Evolutionary conservation across 2,329 filamentous ascomycete species (phyloP).

Genomic region (Diaporthe sp.): DNA sequence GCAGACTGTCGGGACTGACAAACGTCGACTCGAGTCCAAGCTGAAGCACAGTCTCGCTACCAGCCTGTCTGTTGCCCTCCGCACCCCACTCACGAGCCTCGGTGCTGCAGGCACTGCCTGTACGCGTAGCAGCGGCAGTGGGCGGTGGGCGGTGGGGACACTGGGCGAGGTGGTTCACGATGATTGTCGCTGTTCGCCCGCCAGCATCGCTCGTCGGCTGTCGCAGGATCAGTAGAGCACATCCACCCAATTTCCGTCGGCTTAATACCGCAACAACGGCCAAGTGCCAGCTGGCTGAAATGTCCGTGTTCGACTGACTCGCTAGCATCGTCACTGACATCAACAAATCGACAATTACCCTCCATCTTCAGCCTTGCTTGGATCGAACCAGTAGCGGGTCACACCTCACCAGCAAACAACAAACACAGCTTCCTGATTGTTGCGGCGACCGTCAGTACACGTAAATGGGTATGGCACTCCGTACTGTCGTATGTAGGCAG

Average conservation of each 20-base stretch:
- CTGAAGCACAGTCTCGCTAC: constrained; percentile 8
- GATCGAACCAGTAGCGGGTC: neutral
- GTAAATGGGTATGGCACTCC: too few species aligned
- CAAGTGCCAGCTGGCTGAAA: constrained; percentile 20
- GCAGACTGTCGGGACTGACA: neutral
- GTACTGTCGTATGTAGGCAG: neutral
- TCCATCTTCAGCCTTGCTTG: constrained; percentile 3
- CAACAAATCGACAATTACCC: neutral
- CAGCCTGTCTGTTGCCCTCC: neutral
- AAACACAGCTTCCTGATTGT: neutral
- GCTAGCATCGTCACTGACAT: neutral
- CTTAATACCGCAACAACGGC: constrained; percentile 10
- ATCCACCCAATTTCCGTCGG: constrained; percentile 28
- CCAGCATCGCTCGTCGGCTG: constrained; percentile 11
- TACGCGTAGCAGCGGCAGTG: neutral
- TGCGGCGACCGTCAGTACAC: neutral
- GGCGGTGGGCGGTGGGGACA: neutral
- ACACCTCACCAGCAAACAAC: neutral
- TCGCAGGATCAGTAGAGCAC: constrained; percentile 4
- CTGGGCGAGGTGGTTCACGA: neutral
- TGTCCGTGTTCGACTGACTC: constrained; percentile 5
- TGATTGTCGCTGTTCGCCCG: constrained; percentile 1
- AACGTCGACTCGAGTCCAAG: neutral
- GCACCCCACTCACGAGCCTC: neutral
- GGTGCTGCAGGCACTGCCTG: neutral